Base-by-base conservation (phyloP, 257 asterid genomes). In the Perilla frutescens region DNA sequence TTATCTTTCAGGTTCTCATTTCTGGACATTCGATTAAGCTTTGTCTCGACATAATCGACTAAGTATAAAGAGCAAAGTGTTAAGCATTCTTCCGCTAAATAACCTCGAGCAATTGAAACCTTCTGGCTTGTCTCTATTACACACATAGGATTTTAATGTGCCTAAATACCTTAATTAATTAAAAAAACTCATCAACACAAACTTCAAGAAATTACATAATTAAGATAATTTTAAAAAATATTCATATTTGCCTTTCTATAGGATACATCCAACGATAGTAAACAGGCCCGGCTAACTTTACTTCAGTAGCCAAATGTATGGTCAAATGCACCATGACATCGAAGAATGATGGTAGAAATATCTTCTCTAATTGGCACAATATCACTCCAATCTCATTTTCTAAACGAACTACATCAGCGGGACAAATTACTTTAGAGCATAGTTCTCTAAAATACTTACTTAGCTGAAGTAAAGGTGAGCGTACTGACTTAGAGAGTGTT, bases 11-110 rank as follows among this genome's bases (percentile, higher is more conserved):
- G 5, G 3, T 36, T 14, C 1, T 65, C 70, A 29, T 65, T 65
- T 4, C 56, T 45, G 2, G 43, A 1, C 11, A 41, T 3, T 11
- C 4, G 57, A 31, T 48, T 66, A 15, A 47, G 31, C 45, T 66
- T 66, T 47, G 71, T 29, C 29, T 66, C 71, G 31, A 66, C 59
- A 66, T 31, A 47, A 32, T 66, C 71, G n/a, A 47, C 71, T 47
- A 66, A 10, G 15, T 66, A 66, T 15, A 48, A 3, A 29, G 59
- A 66, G 59, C 71, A 66, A 66, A 66, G 47, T 31, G 59, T 31
- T 32, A 45, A 47, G 12, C 45, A 66, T 31, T 48, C 71, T 66
- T 66, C 45, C 0, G 45, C 71, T 48, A 66, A n/a, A 66, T 66
- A 66, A 29, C 70, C 70, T 26, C 11, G 6, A 26, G 57, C 70